phyloP scores from a whole-genome alignment of 495 filamentous ascomycete genomes.

The Endocarpon pusillum region DNA sequence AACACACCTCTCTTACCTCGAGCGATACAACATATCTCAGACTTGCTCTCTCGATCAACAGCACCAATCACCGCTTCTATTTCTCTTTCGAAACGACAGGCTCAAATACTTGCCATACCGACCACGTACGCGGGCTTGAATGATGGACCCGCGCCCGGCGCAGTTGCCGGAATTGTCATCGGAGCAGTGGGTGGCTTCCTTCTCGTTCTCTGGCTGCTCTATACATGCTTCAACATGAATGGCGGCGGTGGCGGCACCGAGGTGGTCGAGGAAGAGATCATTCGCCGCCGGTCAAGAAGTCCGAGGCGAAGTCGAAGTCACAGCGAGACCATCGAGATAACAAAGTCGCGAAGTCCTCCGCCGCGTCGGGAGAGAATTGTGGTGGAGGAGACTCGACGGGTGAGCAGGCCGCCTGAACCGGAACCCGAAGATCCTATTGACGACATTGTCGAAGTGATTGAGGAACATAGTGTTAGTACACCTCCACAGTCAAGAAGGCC shows the following conservation, averaged over 20 bases:
- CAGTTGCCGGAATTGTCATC: conserved; percentile 69
- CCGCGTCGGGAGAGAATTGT: conserved; percentile 8
- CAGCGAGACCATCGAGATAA: conserved; percentile 12
- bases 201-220: conserved; percentile 58
- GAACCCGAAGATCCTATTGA: conserved; percentile 14
- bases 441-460: conserved; percentile 22
- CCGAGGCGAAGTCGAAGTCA: conserved; percentile 9
- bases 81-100: conserved; percentile 6
- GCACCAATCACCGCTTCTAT: conserved; percentile 10
- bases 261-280: conserved; percentile 14
- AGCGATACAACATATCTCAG: not conserved
- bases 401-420: conserved; percentile 8
- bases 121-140: conserved; percentile 47
- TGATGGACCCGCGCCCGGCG: conserved; percentile 44
- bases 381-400: conserved; percentile 10
- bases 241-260: conserved; percentile 12
- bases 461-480: conserved; percentile 15
- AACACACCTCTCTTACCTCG: not conserved
- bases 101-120: conserved; percentile 38
- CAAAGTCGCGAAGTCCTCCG: conserved; percentile 16
- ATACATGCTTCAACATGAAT: conserved; percentile 42
- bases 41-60: too few relatives aligned
- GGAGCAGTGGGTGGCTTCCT: conserved; percentile 72
- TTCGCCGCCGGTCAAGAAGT: conserved; percentile 10
- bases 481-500: conserved; percentile 5